Base-by-base conservation (phyloP, 1,139 yeast genomes). In the Scheffersomyces cryptocercus region DNA sequence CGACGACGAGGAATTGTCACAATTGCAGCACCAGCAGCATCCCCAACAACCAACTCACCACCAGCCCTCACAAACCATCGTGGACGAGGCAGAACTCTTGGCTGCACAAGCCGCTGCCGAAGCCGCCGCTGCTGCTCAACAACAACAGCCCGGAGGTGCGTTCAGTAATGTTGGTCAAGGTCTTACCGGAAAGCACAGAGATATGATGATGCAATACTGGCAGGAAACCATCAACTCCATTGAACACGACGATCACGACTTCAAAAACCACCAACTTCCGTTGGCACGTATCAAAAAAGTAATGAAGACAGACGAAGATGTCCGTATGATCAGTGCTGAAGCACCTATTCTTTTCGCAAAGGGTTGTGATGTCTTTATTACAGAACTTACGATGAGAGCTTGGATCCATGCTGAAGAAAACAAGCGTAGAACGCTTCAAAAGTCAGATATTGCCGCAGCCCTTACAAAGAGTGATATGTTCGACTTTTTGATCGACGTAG, bases 391-490 rank as follows among this genome's bases (percentile, higher is more conserved):
- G 10, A 90, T 93, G 97, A 76, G 99, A 47, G 98, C 99, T 3
- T 93, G 99, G 99, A 89, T 93, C 49, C 97, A 91, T 56, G 97
- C 98, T 1, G 98, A 93, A 63, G 97, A 89, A 57, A 89, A 88
- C 68, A 93, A 93, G 61, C 79, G 99, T 53, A 75, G 99, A 51
- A 93, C 99, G 9, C 70, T 93, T 48, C 99, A 93, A 66, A 85
- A 91, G 57, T 85, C 91, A 2, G 99, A 93, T 61, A 90, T 93
- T 50, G 96, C 97, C 2, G 95, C 95, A 31, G 99, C 99, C 2
- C 74, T 93, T 48, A 95, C 93, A 50, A 89, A 88, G 61, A 84
- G 93, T 42, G 99, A 93, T 64, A 91, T 93, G 97, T 93, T 91
- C 74, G 99, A 93, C 61, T 93, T 93, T 61, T 69, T 93, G 46